Evolutionary conservation across 2,329 filamentous ascomycete species (phyloP), one percentile per base, ranked within the genome.

Genomic region (Aspergillus calidoustus): DNA sequence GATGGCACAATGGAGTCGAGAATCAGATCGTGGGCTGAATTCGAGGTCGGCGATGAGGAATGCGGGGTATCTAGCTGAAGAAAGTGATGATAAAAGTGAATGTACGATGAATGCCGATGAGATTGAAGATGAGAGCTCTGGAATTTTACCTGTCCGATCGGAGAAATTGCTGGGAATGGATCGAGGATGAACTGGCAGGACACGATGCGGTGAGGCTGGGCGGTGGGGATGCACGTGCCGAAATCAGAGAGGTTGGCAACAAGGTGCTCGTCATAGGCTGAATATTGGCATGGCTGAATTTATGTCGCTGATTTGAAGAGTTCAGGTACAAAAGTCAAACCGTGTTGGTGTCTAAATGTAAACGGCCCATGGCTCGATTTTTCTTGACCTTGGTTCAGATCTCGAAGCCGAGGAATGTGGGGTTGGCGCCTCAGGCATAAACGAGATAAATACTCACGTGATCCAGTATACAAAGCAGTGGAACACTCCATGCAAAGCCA

Each of bases 181-280:
- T 51, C 52, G 34, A 53, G 19, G 34, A 41, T 41, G 34, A 41
- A 41, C 34, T 41, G 34, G 34, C 30, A 54, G 48, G 48, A 52
- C n/a, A 34, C 44, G 55, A 60, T 57, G 60, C 58, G 54, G 57
- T 61, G 62, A 64, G 61, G 63, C 65, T 64, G 60, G 63, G 63
- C 52, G 52, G 55, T 57, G 61, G 48, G 38, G 54, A 46, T 50
- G 63, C 63, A 63, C 63, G 63, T 64, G 63, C 62, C 25, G 48
- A 30, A 49, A 56, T 47, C 22, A 46, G 46, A 54, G 60, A 54
- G 62, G 56, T 52, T 64, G 62, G 62, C 19, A 53, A n/a, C 19
- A 47, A 22, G 30, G 28, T 31, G 30, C 15, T 28, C 9, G 28
- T 28, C 11, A 28, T 7, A 28, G 11, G 19, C 28, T 7, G 8